Base-by-base conservation (phyloP, 2,329 filamentous ascomycete species). In the Aphanocladium album region DNA sequence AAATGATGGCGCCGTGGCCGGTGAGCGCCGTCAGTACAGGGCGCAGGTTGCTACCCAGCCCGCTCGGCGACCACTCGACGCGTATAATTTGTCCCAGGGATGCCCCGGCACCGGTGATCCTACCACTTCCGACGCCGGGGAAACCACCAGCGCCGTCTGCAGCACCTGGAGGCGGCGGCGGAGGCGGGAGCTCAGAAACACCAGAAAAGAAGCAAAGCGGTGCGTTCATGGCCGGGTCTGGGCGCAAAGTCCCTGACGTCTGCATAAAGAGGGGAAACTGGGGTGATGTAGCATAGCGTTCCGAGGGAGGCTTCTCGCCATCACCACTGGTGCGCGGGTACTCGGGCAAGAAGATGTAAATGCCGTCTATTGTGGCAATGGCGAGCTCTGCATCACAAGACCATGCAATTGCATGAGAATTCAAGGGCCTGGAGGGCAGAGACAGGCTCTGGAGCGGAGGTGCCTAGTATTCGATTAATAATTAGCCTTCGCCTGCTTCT, bases 51-150 rank as follows among this genome's bases (percentile, higher is more conserved):
- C 77, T 76, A 1, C 83, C 83, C n/a, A 86, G 69, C 1, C 80
- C 81, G n/a, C 71, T 72, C 0, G 83, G 83, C n/a, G 83, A 85
- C 83, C 83, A 86, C 52, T 77, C 79, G 21, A 85, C 64, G 9
- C 74, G 71, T 16, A 84, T 76, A 17, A 82, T 77, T 64, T 86
- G 83, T 63, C 82, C 84, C 65, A 86, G 74, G 3, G 80, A 79
- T 51, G 75, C 75, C 0, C 58, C 58, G 8, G 43, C 43, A 12
- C 51, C 21, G 33, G 58, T 60, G 9, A 60, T 33, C 3, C 16
- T 30, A 17, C 58, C 58, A 30, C 25, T 11, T 2, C 58, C 58
- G 33, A 60, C 58, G 17, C 58, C 58, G 2, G 33, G 52, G 25
- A 56, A 60, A 5, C 43, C 58, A 14, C 14, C 45, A 2, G 58